Conservation (phyloP, 805 yeast species). For the Myxozyma mucilagina region DNA sequence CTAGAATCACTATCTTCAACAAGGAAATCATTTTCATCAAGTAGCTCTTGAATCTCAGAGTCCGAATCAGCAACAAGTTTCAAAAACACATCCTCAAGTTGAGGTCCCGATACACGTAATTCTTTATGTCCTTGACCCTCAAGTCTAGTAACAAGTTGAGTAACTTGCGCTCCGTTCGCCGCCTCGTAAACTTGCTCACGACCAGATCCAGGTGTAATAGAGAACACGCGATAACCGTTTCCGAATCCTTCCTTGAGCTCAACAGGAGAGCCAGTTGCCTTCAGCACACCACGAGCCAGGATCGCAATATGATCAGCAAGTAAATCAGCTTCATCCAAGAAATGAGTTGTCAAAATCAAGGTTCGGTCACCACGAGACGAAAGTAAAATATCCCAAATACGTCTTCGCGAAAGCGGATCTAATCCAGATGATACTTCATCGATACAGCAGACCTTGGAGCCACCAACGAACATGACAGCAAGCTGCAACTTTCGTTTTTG, state of each 20-base stretch:
- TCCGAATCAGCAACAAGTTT: slow-evolving; percentile 37
- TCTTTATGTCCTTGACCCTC: slow-evolving; percentile 33
- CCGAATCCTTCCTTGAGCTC: slow-evolving; percentile 41
- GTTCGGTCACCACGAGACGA: slow-evolving; percentile 38
- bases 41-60: slow-evolving; percentile 22
- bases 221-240: slow-evolving; percentile 39
- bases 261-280: slow-evolving; percentile 40
- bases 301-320: slow-evolving; percentile 41
- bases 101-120: slow-evolving; percentile 41
- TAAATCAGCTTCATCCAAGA: slow-evolving; percentile 43
- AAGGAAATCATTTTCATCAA: slow-evolving; percentile 25
- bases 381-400: slow-evolving; percentile 42
- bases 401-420: slow-evolving; percentile 42
- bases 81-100: slow-evolving; percentile 41
- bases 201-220: slow-evolving; percentile 36
- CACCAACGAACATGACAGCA: slow-evolving; percentile 43
- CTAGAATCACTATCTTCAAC: slow-evolving; percentile 19
- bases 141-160: slow-evolving; percentile 32
- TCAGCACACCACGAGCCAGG: slow-evolving; percentile 39
- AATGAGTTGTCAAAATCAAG: slow-evolving; percentile 41
- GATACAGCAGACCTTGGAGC: slow-evolving; percentile 40
- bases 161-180: slow-evolving; percentile 34
- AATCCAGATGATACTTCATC: slow-evolving; percentile 45
- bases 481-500: slow-evolving; percentile 43
- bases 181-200: slow-evolving; percentile 35